Evolutionary conservation across 495 filamentous ascomycete genomes (phyloP).

Genomic region (Podospora pseudopauciseta): DNA sequence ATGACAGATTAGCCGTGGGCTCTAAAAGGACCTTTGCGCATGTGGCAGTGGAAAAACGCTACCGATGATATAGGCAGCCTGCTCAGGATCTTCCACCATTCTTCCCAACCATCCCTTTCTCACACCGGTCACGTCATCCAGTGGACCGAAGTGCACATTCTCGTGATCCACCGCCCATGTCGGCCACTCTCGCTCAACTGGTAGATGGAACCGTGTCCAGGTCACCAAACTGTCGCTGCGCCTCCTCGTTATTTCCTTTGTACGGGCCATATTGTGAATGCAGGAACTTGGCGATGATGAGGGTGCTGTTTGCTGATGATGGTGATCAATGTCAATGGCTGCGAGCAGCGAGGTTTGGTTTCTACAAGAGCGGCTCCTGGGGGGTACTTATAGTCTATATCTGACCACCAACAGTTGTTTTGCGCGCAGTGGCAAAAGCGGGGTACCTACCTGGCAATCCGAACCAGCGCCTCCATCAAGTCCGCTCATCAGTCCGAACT

Average conservation of each 20-base stretch:
- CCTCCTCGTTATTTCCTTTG: neutral
- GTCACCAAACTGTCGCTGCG: constrained; percentile 6
- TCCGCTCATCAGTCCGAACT: too few species aligned
- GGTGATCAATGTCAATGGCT: neutral
- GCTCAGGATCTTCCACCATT: constrained; percentile 28
- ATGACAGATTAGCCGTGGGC: neutral
- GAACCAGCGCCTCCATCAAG: too few species aligned
- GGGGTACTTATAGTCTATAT: neutral
- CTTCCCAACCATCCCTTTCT: constrained; percentile 23
- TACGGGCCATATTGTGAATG: constrained; percentile 7
- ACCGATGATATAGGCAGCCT: constrained; percentile 29
- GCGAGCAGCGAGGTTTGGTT: neutral
- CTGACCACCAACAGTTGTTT: neutral
- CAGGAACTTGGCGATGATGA: neutral
- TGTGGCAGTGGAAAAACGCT: constrained; percentile 11
- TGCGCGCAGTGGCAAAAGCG: neutral
- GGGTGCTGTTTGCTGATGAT: neutral
- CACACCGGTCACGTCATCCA: constrained; percentile 13
- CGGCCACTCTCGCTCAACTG: constrained; percentile 25
- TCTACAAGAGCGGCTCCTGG: neutral
- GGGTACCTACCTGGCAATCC: neutral
- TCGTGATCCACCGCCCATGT: constrained; percentile 17
- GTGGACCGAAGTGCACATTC: constrained; percentile 25
- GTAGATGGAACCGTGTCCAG: constrained; percentile 30
- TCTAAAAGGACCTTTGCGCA: neutral